Evolutionary conservation across 2,329 filamentous ascomycete species (phyloP), one percentile per base, ranked within the genome.

Genomic region (Pseudophaeomoniella oleicola): DNA sequence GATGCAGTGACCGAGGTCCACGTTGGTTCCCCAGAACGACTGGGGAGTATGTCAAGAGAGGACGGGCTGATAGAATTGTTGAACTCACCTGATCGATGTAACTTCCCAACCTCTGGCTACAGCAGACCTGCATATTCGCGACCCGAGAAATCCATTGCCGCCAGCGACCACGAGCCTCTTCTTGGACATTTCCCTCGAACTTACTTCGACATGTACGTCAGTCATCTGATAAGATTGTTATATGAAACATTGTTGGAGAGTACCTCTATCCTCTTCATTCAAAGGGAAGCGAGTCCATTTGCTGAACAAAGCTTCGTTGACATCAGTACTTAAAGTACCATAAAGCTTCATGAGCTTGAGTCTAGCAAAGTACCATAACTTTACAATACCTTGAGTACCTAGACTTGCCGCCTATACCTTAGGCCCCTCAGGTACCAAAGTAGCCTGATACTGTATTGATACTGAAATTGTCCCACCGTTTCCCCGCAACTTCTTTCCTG

Each of bases 131-230:
- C 90, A 96, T 62, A 98, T 94, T 38, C 88, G 73, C 16, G 69
- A 74, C 32, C 75, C 75, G 16, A 98, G 62, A 55, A 96, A 98
- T 19, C 90, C 88, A 58, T 84, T 94, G 41, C 88, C 88, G 47
- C 90, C 90, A 46, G 83, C 92, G 37, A 98, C 86, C 30, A 96
- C 77, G 31, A 98, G 67, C 59, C 76, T 80, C 63, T 86, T 94
- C 39, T 75, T 66, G 35, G 70, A 34, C 32, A 34, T 34, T 16
- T 10, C 32, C 22, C 22, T 27, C 22, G 22, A 27, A 27, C 22
- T 27, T 6, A 27, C 22, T 27, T 27, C 22, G n/a, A 27, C n/a
- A n/a, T 27, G 22, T 6, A 27, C 22, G n/a, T 27, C 22, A 27
- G 22, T 27, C 22, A 27, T 27, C 22, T 27, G 22, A 27, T 27